phyloP scores from a whole-genome alignment of 495 filamentous ascomycete genomes.

The Neurospora sp. region DNA sequence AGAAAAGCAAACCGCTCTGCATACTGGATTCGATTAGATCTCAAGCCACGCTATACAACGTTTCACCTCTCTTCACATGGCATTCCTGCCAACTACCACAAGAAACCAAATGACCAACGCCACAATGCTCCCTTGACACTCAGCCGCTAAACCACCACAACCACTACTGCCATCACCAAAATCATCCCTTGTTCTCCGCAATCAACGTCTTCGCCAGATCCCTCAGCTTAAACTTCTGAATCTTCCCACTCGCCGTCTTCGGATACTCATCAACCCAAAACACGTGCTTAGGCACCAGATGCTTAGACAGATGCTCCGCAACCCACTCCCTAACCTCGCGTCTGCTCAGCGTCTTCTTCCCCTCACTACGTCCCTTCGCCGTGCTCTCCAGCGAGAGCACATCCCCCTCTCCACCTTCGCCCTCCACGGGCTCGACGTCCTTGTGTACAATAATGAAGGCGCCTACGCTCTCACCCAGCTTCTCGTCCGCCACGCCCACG shows the following conservation, averaged over 20 bases:
- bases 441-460: slow-evolving; percentile 61
- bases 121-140: not conserved
- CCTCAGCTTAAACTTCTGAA: slow-evolving; percentile 86
- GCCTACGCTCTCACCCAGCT: slow-evolving; percentile 78
- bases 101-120: not conserved
- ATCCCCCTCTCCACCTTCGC: slow-evolving; percentile 7
- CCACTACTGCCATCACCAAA: not conserved
- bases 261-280: slow-evolving; percentile 78
- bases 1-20: not conserved
- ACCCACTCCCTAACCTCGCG: slow-evolving; percentile 67
- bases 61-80: not conserved
- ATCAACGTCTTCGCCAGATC: slow-evolving; percentile 36
- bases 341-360: slow-evolving; percentile 27
- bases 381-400: not conserved
- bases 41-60: not conserved
- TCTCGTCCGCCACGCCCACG: slow-evolving; percentile 73
- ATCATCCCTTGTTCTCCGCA: not conserved
- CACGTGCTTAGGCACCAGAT: slow-evolving; percentile 80
- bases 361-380: slow-evolving; percentile 3
- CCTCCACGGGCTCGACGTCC: slow-evolving; percentile 24
- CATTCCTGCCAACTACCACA: not conserved
- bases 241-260: slow-evolving; percentile 94
- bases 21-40: not conserved
- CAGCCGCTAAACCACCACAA: not conserved
- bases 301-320: slow-evolving; percentile 54